Base-by-base conservation (phyloP, 495 filamentous ascomycete species). In the Penicillium coprophilum region DNA sequence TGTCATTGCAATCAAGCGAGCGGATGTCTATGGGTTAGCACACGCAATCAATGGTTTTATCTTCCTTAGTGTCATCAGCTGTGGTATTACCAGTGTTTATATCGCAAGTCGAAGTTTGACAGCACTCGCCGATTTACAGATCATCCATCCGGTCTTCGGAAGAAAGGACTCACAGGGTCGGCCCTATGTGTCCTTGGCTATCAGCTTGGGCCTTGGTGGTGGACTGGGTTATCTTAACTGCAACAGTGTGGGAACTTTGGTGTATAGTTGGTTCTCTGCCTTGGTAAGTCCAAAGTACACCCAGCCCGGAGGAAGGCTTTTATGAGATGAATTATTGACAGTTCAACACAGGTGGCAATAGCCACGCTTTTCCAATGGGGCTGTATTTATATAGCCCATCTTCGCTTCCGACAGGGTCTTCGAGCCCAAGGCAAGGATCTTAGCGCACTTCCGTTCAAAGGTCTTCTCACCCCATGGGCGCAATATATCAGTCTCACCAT, bases 361-460 rank as follows among this genome's bases (percentile, higher is more conserved):
- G 60, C 64, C 10, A 67, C 67, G 2, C 58, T 67, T 4, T 70
- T 70, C 40, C 62, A 70, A 43, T 70, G 83, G 86, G 83, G 70
- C 2, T 73, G 77, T 15, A 87, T 88, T 53, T 78, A 75, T 46
- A 78, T 87, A 55, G 81, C 82, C 10, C 84, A 87, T 58, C 82
- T 89, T 51, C 80, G 82, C 40, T 86, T 87, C 65, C 78, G 85
- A 24, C 59, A 72, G 4, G 84, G 80, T 0, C 76, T 83, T 63
- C 66, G 67, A 41, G 78, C 68, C 0, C 84, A 88, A 55, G 83
- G 83, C 2, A 78, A 81, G 44, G 62, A 62, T 41, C 63, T 74
- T 6, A 62, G 67, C 1, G 75, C 77, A 30, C 70, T 87, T 3
- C 85, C 85, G 3, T 87, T 82, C 63, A 70, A 76, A 50, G 79